A percentile compares a stretch with the other conserved stretches of the same genome.
phyloP scores from a whole-genome alignment of 2,329 filamentous ascomycete species.

The Neopestalotiopsis sp. region DNA sequence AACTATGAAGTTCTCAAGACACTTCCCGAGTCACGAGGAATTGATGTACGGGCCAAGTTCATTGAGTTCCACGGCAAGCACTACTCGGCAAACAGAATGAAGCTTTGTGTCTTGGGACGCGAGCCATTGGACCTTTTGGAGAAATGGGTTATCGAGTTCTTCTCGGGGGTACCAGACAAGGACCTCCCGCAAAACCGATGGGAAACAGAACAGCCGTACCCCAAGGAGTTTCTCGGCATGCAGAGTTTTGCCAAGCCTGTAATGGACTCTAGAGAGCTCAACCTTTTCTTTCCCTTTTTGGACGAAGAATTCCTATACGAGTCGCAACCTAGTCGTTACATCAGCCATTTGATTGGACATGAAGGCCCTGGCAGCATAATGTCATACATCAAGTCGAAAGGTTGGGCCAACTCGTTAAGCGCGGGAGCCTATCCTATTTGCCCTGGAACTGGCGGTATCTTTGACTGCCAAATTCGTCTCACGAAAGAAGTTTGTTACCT shows the following conservation, averaged over 20 bases:
- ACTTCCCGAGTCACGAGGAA: conserved; percentile 75
- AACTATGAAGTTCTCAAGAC: conserved; percentile 87
- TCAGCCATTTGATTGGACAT: conserved; percentile 88
- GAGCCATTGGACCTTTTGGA: conserved; percentile 84
- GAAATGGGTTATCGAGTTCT: conserved; percentile 83
- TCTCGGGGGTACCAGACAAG: conserved; percentile 83
- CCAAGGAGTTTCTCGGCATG: conserved; percentile 58
- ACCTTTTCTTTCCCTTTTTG: conserved; percentile 82
- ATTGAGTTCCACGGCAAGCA: conserved; percentile 89
- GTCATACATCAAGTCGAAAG: conserved; percentile 80
- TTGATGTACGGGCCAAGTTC: conserved; percentile 89
- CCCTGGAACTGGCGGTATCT: conserved; percentile 77
- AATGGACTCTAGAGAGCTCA: conserved; percentile 82
- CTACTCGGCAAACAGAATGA: conserved; percentile 94
- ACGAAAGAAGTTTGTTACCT: conserved; percentile 74
- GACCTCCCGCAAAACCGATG: conserved; percentile 68
- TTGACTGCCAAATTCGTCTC: conserved; percentile 78
- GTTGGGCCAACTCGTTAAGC: conserved; percentile 85
- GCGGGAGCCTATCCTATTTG: conserved; percentile 79
- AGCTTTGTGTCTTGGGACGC: conserved; percentile 83
- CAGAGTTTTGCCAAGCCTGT: conserved; percentile 91
- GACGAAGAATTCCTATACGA: conserved; percentile 83
- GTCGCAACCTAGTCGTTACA: conserved; percentile 82
- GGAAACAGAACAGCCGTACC: conserved; percentile 57
- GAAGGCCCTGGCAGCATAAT: conserved; percentile 93